Evolutionary conservation across 148 eudicot genomes (phyloP).

Genomic region (Silene conica): DNA sequence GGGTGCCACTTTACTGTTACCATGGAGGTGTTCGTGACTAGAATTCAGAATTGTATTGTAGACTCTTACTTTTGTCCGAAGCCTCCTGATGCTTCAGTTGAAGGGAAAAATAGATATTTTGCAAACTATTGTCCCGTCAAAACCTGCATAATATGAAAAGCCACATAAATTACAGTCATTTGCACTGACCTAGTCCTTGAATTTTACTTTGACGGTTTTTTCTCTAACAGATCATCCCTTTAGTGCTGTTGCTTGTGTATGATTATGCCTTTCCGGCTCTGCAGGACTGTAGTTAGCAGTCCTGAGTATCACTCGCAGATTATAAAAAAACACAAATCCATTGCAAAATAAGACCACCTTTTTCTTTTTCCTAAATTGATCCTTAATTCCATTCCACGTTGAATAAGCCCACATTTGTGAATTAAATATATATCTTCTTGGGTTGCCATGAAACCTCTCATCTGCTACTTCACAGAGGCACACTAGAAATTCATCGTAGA

Average conservation of each 20-base stretch:
- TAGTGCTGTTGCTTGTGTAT: too few relatives aligned
- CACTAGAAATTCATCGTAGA: conserved; percentile 31
- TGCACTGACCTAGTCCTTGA: not conserved
- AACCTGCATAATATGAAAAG: not conserved
- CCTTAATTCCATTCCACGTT: conserved; percentile 24
- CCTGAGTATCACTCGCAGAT: conserved; percentile 10
- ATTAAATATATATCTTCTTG: conserved; percentile 22
- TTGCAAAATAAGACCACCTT: conserved; percentile 11
- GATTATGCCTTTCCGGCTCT: too few relatives aligned
- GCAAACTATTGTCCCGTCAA: too few relatives aligned
- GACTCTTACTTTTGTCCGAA: conserved; percentile 9
- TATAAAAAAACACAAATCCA: conserved; percentile 26
- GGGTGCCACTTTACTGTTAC: conserved; percentile 17
- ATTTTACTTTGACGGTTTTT: not conserved
- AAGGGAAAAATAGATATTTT: not conserved
- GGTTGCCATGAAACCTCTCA: conserved; percentile 23
- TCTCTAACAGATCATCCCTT: not conserved
- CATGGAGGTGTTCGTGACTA: conserved; percentile 27
- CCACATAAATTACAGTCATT: conserved; percentile 1
- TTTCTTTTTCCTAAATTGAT: conserved; percentile 14
- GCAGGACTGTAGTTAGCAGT: not conserved
- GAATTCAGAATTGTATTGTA: conserved; percentile 15
- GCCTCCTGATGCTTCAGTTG: conserved; percentile 13
- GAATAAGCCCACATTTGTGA: conserved; percentile 18
- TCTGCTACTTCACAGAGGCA: conserved; percentile 31